phyloP scores from a whole-genome alignment of 2,329 filamentous ascomycete species.

The Whalleya microplaca region DNA sequence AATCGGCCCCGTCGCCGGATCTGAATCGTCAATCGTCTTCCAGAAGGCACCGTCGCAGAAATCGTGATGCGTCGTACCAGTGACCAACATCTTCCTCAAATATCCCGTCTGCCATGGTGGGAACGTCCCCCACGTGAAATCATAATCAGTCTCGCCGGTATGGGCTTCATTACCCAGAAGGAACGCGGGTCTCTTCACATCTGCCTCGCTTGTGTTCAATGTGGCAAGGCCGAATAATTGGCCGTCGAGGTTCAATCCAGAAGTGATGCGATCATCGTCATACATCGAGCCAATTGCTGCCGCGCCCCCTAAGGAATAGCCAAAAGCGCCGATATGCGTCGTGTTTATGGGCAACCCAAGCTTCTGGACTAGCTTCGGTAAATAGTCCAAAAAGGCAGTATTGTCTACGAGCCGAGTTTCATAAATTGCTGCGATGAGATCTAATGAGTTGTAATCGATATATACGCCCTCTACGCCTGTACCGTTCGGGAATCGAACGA shows the following conservation, averaged over 20 bases:
- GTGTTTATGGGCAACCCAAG: slow-evolving; percentile 22
- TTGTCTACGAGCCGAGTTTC: slow-evolving; percentile 24
- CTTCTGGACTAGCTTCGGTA: slow-evolving; percentile 16
- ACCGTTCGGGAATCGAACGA: slow-evolving; percentile 34
- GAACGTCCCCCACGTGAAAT: slow-evolving; percentile 26
- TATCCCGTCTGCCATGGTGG: slow-evolving; percentile 26
- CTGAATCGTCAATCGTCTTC: slow-evolving; percentile 14
- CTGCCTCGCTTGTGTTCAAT: slow-evolving; percentile 15
- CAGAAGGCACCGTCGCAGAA: slow-evolving; percentile 32
- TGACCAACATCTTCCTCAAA: slow-evolving; percentile 21
- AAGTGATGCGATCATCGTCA: slow-evolving; percentile 9
- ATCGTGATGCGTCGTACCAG: slow-evolving; percentile 26
- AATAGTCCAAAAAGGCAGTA: slow-evolving; percentile 23
- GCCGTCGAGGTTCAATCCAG: slow-evolving; percentile 32
- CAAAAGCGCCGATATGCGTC: slow-evolving; percentile 23
- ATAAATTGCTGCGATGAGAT: slow-evolving; percentile 15
- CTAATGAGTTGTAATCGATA: slow-evolving; percentile 5
- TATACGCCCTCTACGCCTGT: slow-evolving; percentile 29
- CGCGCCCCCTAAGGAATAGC: slow-evolving; percentile 30
- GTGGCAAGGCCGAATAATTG: slow-evolving; percentile 11
- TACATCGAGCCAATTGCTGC: slow-evolving; percentile 25
- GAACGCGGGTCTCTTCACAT: slow-evolving; percentile 26
- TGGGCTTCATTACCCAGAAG: slow-evolving; percentile 27
- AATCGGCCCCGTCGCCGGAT: slow-evolving; percentile 8
- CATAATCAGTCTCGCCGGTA: neutral